phyloP scores from a whole-genome alignment of 2,329 filamentous ascomycete genomes.

The Periconia sp. region DNA sequence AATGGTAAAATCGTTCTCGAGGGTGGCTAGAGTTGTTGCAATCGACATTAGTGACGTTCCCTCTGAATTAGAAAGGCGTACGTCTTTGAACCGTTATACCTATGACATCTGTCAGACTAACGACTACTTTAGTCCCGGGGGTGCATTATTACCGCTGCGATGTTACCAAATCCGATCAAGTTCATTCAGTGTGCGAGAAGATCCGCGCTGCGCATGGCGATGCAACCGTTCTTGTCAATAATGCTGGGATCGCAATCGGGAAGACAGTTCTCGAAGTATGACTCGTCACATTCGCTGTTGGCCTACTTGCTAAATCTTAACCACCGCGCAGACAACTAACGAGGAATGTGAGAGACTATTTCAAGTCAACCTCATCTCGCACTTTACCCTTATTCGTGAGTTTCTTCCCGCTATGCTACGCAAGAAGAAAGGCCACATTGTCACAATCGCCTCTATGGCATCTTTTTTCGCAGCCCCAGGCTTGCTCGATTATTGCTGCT shows the following conservation, averaged over 20 bases:
- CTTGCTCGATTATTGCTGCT: constrained; percentile 35
- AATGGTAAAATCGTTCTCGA: constrained; percentile 33
- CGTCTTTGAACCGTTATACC: constrained; percentile 5
- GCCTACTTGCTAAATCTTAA: background rate
- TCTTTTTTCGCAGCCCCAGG: constrained; percentile 31
- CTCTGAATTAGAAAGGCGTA: constrained; percentile 24
- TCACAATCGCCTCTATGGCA: constrained; percentile 37
- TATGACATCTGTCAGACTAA: background rate
- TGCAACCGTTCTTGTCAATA: constrained; percentile 39
- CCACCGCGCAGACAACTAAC: constrained; percentile 28
- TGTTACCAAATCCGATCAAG: constrained; percentile 21
- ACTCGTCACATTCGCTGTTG: background rate
- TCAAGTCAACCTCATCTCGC: constrained; percentile 37
- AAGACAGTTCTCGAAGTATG: constrained; percentile 28
- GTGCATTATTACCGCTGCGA: constrained; percentile 38
- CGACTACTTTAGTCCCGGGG: constrained; percentile 17
- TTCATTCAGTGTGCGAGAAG: constrained; percentile 25
- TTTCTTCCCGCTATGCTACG: constrained; percentile 39
- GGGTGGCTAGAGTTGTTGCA: constrained; percentile 27
- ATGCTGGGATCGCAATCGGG: constrained; percentile 33
- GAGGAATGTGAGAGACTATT: constrained; percentile 32
- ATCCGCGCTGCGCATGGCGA: constrained; percentile 28
- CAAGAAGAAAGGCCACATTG: constrained; percentile 37
- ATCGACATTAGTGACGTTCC: constrained; percentile 31
- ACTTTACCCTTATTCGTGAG: constrained; percentile 34